A percentile compares a stretch with the other conserved stretches of the same genome.
Evolutionary conservation across 1,284 basidiomycete genomes (phyloP).

Genomic region (Moniliella sp.): DNA sequence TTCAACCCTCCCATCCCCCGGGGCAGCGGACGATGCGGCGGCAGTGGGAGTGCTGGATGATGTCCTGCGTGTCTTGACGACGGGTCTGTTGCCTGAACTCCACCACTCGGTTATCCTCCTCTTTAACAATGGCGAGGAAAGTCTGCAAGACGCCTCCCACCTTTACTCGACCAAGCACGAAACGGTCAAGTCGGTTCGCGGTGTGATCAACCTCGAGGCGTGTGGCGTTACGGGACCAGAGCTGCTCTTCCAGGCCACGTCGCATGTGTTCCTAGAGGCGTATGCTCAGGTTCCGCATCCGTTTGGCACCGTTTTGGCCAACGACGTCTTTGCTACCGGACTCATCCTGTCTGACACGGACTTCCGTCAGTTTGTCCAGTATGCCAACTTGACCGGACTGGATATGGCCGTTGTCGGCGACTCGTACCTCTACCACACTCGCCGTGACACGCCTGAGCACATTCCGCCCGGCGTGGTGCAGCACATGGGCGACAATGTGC

Average conservation of each 20-base stretch:
- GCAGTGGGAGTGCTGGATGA: conserved; percentile 81
- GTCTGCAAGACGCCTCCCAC: conserved; percentile 44
- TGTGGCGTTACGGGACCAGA: conserved; percentile 72
- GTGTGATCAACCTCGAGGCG: conserved; percentile 77
- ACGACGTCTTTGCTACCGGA: conserved; percentile 80
- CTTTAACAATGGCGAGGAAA: conserved; percentile 86
- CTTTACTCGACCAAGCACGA: conserved; percentile 32
- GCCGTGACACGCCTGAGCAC: conserved; percentile 60
- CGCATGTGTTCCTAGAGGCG: conserved; percentile 73
- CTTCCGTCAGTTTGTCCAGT: conserved; percentile 63
- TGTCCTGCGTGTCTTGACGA: conserved; percentile 42
- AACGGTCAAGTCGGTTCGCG: conserved; percentile 46
- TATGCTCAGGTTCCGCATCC: conserved; percentile 71
- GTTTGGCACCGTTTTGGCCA: conserved; percentile 71
- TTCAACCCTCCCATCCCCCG: conserved; percentile 40
- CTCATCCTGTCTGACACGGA: conserved; percentile 44
- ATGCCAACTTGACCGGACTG: conserved; percentile 41
- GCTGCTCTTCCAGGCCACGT: conserved; percentile 84
- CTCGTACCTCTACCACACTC: conserved; percentile 77
- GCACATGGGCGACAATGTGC: conserved; percentile 74
- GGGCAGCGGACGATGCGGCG: conserved; percentile 46
- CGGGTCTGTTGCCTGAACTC: conserved; percentile 45
- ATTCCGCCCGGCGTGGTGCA: conserved; percentile 54
- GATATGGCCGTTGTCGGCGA: conserved; percentile 85
- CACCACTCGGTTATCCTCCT: conserved; percentile 65